Evolutionary conservation across 2,329 filamentous ascomycete genomes (phyloP), one percentile per base, ranked within the genome.

Genomic region (Ophiosphaerella herpotricha): DNA sequence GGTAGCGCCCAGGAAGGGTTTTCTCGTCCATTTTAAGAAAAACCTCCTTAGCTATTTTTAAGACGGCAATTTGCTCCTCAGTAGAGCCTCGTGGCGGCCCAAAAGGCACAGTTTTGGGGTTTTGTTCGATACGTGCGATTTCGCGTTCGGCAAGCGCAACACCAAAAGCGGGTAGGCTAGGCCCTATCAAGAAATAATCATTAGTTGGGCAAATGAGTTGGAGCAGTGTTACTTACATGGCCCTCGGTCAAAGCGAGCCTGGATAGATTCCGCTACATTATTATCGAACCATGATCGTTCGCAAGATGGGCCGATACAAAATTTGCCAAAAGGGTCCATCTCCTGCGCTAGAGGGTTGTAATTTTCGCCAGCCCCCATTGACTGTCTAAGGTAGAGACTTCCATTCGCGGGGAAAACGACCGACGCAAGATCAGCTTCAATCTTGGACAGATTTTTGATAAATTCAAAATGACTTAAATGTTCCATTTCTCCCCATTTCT

Each of bases 381-480:
- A 60, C 34, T 56, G 32, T 14, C 29, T 18, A 39, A 59, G 65
- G 53, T 75, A 76, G 6, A 75, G 52, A 51, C 63, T 70, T 32
- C 71, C 70, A 34, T 55, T 67, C 0, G 51, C 54, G 2, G 63
- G 60, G 18, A 74, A 67, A 6, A 45, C 36, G 12, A 68, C 41
- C 3, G 50, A 53, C 0, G 64, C 50, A 51, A 71, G 57, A 5
- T 64, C 36, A 11, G 21, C 55, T 45, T 73, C 64, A 18, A 66
- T 50, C 31, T 47, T 35, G 5, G 53, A 59, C 26, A 75, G 43
- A 6, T 63, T 51, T 46, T 62, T 54, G 3, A 71, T 54, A 13
- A 75, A 39, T 32, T 48, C 26, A n/a, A 66, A 60, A 33, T 60
- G 50, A 4, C 66, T 49, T 9, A 45, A 23, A 16, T 56, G 38